A percentile compares a stretch with the other conserved stretches of the same genome.
phyloP scores from a whole-genome alignment of 257 asterid species.

The Jacaranda mimosifolia region DNA sequence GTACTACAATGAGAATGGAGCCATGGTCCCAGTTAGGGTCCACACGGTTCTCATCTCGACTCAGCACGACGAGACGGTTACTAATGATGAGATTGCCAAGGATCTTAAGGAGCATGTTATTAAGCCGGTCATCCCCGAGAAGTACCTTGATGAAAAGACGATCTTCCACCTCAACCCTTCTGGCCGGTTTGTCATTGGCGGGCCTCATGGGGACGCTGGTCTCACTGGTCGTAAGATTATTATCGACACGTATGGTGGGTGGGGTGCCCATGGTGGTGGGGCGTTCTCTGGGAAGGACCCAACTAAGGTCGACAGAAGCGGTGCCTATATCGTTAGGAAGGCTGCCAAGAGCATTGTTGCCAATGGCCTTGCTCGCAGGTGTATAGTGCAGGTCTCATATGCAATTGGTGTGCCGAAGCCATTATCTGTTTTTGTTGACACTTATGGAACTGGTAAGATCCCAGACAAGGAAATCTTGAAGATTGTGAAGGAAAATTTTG shows the following conservation, averaged over 20 bases:
- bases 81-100: slow-evolving; percentile 64
- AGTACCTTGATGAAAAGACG: slow-evolving; percentile 71
- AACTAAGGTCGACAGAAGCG: slow-evolving; percentile 73
- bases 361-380: slow-evolving; percentile 61
- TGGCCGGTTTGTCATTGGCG: slow-evolving; percentile 68
- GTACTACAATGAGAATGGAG: slow-evolving; percentile 69
- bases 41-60: slow-evolving; percentile 73
- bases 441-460: slow-evolving; percentile 65
- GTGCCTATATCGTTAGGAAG: slow-evolving; percentile 67
- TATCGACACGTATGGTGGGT: slow-evolving; percentile 71
- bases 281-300: slow-evolving; percentile 77
- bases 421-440: slow-evolving; percentile 63
- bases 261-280: slow-evolving; percentile 80
- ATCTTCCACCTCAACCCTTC: slow-evolving; percentile 73
- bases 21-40: slow-evolving; percentile 63
- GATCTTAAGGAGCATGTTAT: slow-evolving; percentile 72
- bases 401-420: slow-evolving; percentile 77
- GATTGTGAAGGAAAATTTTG: slow-evolving; percentile 65
- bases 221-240: slow-evolving; percentile 74
- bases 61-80: slow-evolving; percentile 72
- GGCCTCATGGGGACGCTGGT: slow-evolving; percentile 76
- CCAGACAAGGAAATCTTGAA: slow-evolving; percentile 61
- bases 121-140: slow-evolving; percentile 67
- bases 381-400: slow-evolving; percentile 70
- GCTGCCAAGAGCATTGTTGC: slow-evolving; percentile 72